Evolutionary conservation across 139 green algal species (phyloP), one percentile per base, ranked within the genome.

Genomic region (Eudorina sp.): DNA sequence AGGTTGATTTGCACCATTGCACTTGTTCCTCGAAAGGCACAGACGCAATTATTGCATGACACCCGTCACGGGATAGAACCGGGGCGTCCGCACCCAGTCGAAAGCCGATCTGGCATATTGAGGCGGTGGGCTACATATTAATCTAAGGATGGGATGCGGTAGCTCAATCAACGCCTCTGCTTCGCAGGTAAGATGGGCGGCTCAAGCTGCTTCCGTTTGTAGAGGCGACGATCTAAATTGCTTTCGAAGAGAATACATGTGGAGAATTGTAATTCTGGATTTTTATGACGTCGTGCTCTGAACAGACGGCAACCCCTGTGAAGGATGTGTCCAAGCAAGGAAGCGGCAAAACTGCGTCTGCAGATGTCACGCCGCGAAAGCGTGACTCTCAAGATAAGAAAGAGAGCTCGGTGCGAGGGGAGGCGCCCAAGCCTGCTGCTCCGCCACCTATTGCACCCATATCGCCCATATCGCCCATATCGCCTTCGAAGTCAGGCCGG

Each of bases 161-260:
- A 79, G 40, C 41, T 79, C 70, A 53, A 53, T 79, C 21, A 53
- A 79, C 70, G 70, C 70, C 13, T 16, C 70, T 53, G 27, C 70
- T n/a, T 79, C 70, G 36, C 40, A 79, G 70, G 70, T 79, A 75
- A 75, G 36, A 46, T 46, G 66, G 66, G 66, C 66, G 66, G 66
- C 66, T 75, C 66, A 46, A 27, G 66, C 31, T n/a, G n/a, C n/a
- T n/a, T n/a, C n/a, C n/a, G n/a, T n/a, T n/a, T n/a, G n/a, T n/a
- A n/a, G n/a, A n/a, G n/a, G n/a, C n/a, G n/a, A n/a, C n/a, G n/a
- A n/a, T n/a, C n/a, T n/a, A n/a, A n/a, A n/a, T n/a, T n/a, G n/a
- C n/a, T n/a, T n/a, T n/a, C n/a, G n/a, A 27, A 29, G 46, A 29
- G 1, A 75, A 23, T 75, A 7, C 36, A 40, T 75, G 31, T 48